Conservation (phyloP, 2,329 filamentous ascomycete species). For the Xylariaceae sp. region DNA sequence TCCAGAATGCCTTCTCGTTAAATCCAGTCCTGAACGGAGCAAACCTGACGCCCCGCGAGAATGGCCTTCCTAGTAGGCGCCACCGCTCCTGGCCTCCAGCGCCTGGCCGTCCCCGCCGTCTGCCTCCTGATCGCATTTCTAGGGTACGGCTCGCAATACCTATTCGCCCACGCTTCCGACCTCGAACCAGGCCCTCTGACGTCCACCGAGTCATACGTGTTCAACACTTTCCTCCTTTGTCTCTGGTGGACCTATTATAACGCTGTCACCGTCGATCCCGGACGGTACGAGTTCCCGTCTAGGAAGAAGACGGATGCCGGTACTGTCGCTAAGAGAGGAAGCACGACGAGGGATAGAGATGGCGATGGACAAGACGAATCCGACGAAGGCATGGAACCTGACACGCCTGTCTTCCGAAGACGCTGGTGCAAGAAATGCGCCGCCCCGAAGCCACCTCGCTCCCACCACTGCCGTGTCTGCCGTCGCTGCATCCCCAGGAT, state of each 20-base stretch:
- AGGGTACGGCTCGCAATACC: slow-evolving; percentile 66
- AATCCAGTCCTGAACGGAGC: too few relatives aligned
- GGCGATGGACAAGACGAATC: slow-evolving; percentile 3
- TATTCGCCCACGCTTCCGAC: slow-evolving; percentile 58
- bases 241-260: slow-evolving; percentile 68
- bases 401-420: slow-evolving; percentile 4
- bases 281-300: slow-evolving; percentile 44
- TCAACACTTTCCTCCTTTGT: slow-evolving; percentile 62
- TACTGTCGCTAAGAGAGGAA: neutral
- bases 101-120: slow-evolving; percentile 65
- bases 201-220: slow-evolving; percentile 50
- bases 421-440: slow-evolving; percentile 75
- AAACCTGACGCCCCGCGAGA: too few relatives aligned
- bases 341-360: slow-evolving; percentile 6
- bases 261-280: slow-evolving; percentile 54
- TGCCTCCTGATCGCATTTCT: slow-evolving; percentile 64
- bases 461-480: slow-evolving; percentile 79
- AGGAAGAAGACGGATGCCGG: slow-evolving; percentile 3
- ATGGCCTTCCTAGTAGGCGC: slow-evolving; percentile 30
- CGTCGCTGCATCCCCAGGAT: slow-evolving; percentile 71
- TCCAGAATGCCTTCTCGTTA: too few relatives aligned
- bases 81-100: slow-evolving; percentile 35
- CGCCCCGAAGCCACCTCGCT: slow-evolving; percentile 68
- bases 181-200: slow-evolving; percentile 59
- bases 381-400: slow-evolving; percentile 1